Conservation (phyloP, 2,329 filamentous ascomycete species). For the Aaosphaeria arxii region DNA sequence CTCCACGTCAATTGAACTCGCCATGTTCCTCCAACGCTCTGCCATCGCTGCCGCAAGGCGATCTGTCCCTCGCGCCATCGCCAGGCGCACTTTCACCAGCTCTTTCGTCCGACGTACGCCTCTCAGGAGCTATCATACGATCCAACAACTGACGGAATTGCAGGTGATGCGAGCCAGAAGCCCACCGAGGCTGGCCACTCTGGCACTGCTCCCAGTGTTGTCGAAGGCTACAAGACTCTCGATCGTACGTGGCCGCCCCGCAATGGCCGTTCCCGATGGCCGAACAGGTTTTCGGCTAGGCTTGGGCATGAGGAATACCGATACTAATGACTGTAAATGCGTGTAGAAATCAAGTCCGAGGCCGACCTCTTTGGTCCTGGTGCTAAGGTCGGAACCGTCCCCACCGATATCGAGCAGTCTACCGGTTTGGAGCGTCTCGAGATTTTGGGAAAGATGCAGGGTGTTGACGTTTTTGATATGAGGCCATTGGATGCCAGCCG, state of each 20-base stretch:
- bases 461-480: slow-evolving; percentile 98
- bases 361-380: slow-evolving; percentile 85
- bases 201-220: slow-evolving; percentile 21
- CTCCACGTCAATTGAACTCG: slow-evolving; percentile 35
- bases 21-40: slow-evolving; percentile 51
- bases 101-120: slow-evolving; percentile 47
- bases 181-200: slow-evolving; percentile 30
- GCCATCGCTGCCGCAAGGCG: slow-evolving; percentile 47
- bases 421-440: slow-evolving; percentile 98
- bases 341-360: slow-evolving; percentile 73
- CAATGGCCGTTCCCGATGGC: slow-evolving; percentile 9
- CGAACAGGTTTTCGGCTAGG: slow-evolving; percentile 9
- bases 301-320: slow-evolving; percentile 4
- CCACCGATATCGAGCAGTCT: slow-evolving; percentile 91
- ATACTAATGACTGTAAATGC: slow-evolving; percentile 22
- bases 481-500: slow-evolving; percentile 88
- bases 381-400: slow-evolving; percentile 76
- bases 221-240: slow-evolving; percentile 43
- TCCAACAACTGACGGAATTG: slow-evolving; percentile 23
- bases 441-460: slow-evolving; percentile 99
- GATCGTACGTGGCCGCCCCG: slow-evolving; percentile 36
- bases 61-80: slow-evolving; percentile 39
- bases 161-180: slow-evolving; percentile 32
- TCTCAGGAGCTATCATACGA: slow-evolving; percentile 28
- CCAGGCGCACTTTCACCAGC: slow-evolving; percentile 46